These are phyloP conservation scores for Cynara cardunculus DNA, from an alignment of 129 eudicot species.

Conservation along the genomic window DNA sequence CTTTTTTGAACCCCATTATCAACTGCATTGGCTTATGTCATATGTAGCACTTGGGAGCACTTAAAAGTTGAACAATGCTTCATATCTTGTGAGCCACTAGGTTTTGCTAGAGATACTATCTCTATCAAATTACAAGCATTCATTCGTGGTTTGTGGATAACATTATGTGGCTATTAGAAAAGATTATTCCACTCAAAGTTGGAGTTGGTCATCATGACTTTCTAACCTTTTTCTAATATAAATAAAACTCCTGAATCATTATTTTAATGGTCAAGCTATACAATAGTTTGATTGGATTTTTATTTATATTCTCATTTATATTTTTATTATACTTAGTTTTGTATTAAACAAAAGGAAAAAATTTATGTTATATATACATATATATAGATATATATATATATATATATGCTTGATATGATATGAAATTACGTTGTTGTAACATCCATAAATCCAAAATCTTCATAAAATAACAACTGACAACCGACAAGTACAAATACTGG, in stretches of 20 bases:
- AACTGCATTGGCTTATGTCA: conserved; percentile 17
- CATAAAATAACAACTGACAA: too few relatives aligned
- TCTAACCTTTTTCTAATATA: neutral
- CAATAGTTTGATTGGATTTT: neutral
- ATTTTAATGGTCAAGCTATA: neutral
- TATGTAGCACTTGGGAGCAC: conserved; percentile 14
- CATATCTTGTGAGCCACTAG: conserved; percentile 22
- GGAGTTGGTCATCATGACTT: conserved; percentile 1
- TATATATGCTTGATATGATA: too few relatives aligned
- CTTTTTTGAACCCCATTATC: conserved; percentile 6
- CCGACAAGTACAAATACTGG: too few relatives aligned
- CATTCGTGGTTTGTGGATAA: conserved; percentile 23
- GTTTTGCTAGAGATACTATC: conserved; percentile 7
- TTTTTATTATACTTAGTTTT: too few relatives aligned
- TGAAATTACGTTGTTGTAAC: too few relatives aligned
- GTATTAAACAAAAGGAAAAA: too few relatives aligned
- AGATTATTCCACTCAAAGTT: conserved; percentile 11
- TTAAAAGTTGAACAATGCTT: conserved; percentile 4
- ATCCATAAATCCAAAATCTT: too few relatives aligned
- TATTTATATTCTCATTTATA: neutral
- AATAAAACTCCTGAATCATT: neutral
- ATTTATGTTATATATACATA: too few relatives aligned
- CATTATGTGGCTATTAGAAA: conserved; percentile 19
- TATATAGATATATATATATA: too few relatives aligned
- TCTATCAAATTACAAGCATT: conserved; percentile 11